Conservation (phyloP, 805 yeast genomes). For the Saturnispora halmiae region DNA sequence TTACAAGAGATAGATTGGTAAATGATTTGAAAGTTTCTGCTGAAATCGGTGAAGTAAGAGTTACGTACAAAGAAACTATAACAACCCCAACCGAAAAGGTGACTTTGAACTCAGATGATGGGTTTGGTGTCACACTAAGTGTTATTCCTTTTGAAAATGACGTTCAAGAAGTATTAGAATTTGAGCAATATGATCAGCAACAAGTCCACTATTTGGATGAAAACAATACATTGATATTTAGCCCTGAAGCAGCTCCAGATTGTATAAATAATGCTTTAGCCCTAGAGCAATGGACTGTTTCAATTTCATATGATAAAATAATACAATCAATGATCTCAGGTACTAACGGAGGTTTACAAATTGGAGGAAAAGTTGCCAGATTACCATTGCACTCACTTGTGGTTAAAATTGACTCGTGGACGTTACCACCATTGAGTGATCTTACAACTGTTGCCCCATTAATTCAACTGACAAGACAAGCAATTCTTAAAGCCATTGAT, state of each 20-base stretch:
- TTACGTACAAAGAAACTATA: slow-evolving; percentile 75
- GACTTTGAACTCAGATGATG: slow-evolving; percentile 19
- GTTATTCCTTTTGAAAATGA: slow-evolving; percentile 29
- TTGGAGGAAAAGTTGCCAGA: slow-evolving; percentile 56
- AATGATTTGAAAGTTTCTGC: slow-evolving; percentile 76
- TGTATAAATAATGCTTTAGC: slow-evolving; percentile 18
- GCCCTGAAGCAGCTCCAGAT: slow-evolving; percentile 20
- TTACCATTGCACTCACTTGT: slow-evolving; percentile 52
- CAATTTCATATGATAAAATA: slow-evolving; percentile 37
- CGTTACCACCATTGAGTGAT: slow-evolving; percentile 40
- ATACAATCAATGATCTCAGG: slow-evolving; percentile 52
- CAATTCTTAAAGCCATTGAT: slow-evolving; percentile 33
- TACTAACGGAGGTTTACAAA: slow-evolving; percentile 48
- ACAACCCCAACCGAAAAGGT: slow-evolving; percentile 18
- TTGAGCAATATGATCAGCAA: slow-evolving; percentile 27
- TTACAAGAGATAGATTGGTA: slow-evolving; percentile 70
- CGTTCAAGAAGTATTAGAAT: slow-evolving; percentile 21
- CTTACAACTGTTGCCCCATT: slow-evolving; percentile 31
- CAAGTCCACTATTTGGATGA: slow-evolving; percentile 37
- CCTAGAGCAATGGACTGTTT: slow-evolving; percentile 38
- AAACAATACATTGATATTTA: slow-evolving; percentile 39
- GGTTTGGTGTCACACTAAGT: slow-evolving; percentile 21
- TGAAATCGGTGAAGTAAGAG: slow-evolving; percentile 74
- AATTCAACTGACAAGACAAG: slow-evolving; percentile 37
- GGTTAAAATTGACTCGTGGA: slow-evolving; percentile 44